Base-by-base conservation (phyloP, 371 early-diverging fungal genomes). In the Mortierella sp. region DNA sequence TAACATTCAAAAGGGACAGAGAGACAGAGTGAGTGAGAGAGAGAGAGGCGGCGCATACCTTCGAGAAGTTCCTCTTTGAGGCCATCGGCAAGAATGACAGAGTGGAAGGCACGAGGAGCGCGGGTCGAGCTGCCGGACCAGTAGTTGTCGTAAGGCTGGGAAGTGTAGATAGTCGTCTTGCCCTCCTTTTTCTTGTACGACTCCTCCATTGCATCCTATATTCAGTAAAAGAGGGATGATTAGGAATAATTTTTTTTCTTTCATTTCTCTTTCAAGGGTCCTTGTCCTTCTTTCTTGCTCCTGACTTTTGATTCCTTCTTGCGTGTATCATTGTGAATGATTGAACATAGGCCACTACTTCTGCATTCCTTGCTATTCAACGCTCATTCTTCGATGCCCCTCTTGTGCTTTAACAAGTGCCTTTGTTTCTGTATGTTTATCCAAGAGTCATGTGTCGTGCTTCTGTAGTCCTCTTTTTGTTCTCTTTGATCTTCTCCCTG, bases 171-270 rank as follows among this genome's bases (percentile, higher is more conserved):
- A 14, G 87, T 80, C 28, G 87, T 86, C 77, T 86, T 86, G 70
- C 87, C 87, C 34, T 82, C 80, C 74, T 86, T 86, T 72, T 86
- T 86, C 72, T 82, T 86, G 76, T 82, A 86, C 9, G 87, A 80
- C 34, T 86, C 87, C 21, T 82, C 80, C 87, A 86, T 86, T 0
- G 87, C 87, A 50, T 86, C 87, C 78, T 79, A 54, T 79, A 54
- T 38, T 14, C 9, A 42, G 42, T 28, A 47, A 54, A 31, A n/a
- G 73, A 55, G 70, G 57, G 38, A 38, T 11, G 68, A 8, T 68
- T 42, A 68, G n/a, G 42, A 68, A 68, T 68, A n/a, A n/a, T n/a
- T n/a, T n/a, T n/a, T n/a, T n/a, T 21, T 38, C 21, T 19, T 8
- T 28, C 13, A 28, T 58, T 42, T 68, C 24, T 34, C 34, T 63